A percentile compares a stretch with the other conserved stretches of the same genome.
Evolutionary conservation across 2,329 filamentous ascomycete species (phyloP).

Genomic region (Pyrenochaeta sp.): DNA sequence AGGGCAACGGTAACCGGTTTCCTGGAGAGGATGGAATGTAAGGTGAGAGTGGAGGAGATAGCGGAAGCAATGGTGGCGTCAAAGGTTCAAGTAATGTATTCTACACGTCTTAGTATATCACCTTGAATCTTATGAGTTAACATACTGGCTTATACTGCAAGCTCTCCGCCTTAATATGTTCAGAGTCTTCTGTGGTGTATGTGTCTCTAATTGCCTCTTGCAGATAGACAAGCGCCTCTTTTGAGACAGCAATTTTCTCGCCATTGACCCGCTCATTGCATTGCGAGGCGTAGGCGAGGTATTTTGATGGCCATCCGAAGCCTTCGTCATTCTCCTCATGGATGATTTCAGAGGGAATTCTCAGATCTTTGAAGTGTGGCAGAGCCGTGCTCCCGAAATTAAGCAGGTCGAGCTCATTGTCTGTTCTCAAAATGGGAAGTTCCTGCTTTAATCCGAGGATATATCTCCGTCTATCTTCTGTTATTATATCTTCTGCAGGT

Average conservation of each 20-base stretch:
- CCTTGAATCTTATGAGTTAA: not conserved
- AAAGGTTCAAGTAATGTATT: conserved; percentile 39
- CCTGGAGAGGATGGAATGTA: conserved; percentile 52
- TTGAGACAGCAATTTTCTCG: conserved; percentile 52
- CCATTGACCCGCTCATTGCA: conserved; percentile 26
- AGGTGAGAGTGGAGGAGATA: conserved; percentile 51
- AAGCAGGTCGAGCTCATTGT: conserved; percentile 57
- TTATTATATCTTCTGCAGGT: not conserved
- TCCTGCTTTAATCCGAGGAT: conserved; percentile 53
- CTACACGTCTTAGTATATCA: conserved; percentile 35
- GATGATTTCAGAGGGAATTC: conserved; percentile 45
- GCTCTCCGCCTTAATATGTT: conserved; percentile 24
- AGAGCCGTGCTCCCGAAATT: conserved; percentile 41
- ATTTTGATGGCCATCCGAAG: conserved; percentile 52
- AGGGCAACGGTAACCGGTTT: conserved; percentile 47
- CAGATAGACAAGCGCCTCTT: conserved; percentile 46
- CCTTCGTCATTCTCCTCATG: conserved; percentile 55
- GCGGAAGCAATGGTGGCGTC: conserved; percentile 59
- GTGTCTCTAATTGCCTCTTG: conserved; percentile 42
- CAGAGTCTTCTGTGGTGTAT: conserved; percentile 27
- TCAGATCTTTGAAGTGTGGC: conserved; percentile 39
- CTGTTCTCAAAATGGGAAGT: conserved; percentile 55
- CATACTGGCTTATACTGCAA: conserved; percentile 33
- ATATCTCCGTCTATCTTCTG: conserved; percentile 19
- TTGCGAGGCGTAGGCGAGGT: conserved; percentile 36